phyloP scores from a whole-genome alignment of 2,329 filamentous ascomycete species.

The Penicillium paneum region DNA sequence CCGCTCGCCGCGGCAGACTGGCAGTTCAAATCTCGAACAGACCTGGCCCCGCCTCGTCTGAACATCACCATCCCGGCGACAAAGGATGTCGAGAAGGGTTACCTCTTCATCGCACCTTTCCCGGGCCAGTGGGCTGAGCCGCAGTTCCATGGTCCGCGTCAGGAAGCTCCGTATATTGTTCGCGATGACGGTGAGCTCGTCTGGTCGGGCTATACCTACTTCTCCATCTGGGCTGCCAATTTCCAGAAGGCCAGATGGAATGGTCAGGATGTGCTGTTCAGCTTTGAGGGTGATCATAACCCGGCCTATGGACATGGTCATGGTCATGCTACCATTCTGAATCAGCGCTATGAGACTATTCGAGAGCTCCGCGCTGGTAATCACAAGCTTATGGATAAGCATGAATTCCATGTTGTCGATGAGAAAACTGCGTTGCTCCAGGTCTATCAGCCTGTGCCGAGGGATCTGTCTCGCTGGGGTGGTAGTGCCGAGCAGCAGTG shows the following conservation, averaged over 20 bases:
- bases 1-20: conserved; percentile 40
- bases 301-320: conserved; percentile 53
- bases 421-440: conserved; percentile 54
- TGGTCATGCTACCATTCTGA: conserved; percentile 53
- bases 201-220: conserved; percentile 56
- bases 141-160: conserved; percentile 40
- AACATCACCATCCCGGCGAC: conserved; percentile 42
- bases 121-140: conserved; percentile 25
- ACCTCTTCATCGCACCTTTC: conserved; percentile 41
- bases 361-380: conserved; percentile 49
- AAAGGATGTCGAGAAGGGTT: conserved; percentile 35
- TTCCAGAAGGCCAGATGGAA: conserved; percentile 51
- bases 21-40: conserved; percentile 49
- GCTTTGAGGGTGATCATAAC: conserved; percentile 55
- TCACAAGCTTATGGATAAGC: conserved; percentile 52
- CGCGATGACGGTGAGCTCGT: conserved; percentile 54
- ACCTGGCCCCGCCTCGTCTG: conserved; percentile 45
- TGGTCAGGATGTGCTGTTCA: conserved; percentile 53
- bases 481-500: conserved; percentile 51
- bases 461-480: conserved; percentile 47
- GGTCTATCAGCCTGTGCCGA: conserved; percentile 52
- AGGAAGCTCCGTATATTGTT: conserved; percentile 57
- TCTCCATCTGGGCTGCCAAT: conserved; percentile 53
- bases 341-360: conserved; percentile 55
- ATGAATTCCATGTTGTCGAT: conserved; percentile 56